Percentiles rank a stretch among this genome's conserved stretches.
Evolutionary conservation across 495 filamentous ascomycete species (phyloP).

Genomic region (Melanomma pulvis-pyrius): DNA sequence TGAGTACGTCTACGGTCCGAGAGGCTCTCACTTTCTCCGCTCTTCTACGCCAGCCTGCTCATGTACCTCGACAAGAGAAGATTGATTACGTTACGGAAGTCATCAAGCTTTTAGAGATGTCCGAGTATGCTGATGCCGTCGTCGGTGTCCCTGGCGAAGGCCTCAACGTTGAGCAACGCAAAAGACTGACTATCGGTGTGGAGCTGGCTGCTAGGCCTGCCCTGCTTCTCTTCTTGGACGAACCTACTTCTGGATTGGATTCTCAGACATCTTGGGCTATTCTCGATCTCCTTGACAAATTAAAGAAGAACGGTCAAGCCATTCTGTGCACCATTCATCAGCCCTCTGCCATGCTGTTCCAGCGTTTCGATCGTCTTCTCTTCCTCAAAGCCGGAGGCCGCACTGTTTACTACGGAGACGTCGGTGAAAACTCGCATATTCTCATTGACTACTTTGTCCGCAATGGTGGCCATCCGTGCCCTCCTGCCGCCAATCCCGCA

Average conservation of each 20-base stretch:
- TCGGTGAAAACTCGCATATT: conserved; percentile 75
- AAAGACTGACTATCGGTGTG: conserved; percentile 86
- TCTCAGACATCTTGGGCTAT: conserved; percentile 88
- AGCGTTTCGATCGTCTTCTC: conserved; percentile 86
- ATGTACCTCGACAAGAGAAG: conserved; percentile 71
- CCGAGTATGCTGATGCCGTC: conserved; percentile 82
- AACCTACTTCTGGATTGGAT: conserved; percentile 84
- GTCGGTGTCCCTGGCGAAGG: conserved; percentile 88
- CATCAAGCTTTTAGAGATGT: conserved; percentile 86
- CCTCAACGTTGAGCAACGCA: conserved; percentile 90
- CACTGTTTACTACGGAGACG: conserved; percentile 90
- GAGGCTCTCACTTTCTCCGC: conserved; percentile 85
- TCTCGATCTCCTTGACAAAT: conserved; percentile 73
- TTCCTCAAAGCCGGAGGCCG: conserved; percentile 79
- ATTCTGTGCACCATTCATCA: conserved; percentile 95
- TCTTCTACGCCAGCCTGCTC: conserved; percentile 77
- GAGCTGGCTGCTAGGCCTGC: conserved; percentile 89
- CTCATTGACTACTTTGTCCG: conserved; percentile 79
- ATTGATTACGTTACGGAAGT: conserved; percentile 86
- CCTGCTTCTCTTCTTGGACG: conserved; percentile 88
- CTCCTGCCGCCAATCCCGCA: conserved; percentile 79
- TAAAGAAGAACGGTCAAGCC: conserved; percentile 81
- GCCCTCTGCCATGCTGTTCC: conserved; percentile 85
- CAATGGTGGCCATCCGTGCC: conserved; percentile 75
- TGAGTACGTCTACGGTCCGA: conserved; percentile 81